Percentiles rank a stretch among this genome's conserved stretches.
Conservation (phyloP, 1,284 basidiomycete species). For the Naganishia sp. region DNA sequence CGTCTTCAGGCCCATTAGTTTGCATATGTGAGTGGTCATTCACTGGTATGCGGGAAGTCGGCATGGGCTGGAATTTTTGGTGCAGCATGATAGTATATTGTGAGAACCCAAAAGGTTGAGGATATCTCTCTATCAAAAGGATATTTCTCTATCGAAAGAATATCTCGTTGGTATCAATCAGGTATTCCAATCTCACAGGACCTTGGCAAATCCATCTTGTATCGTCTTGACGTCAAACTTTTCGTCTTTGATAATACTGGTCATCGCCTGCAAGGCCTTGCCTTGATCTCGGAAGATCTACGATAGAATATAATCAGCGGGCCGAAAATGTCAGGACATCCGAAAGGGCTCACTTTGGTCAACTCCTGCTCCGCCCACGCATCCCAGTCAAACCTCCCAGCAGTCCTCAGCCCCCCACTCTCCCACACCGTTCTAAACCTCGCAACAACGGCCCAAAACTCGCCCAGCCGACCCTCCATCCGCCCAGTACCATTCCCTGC, state of each 20-base stretch:
- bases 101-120: too few species aligned
- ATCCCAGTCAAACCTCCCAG: slow-evolving; percentile 31
- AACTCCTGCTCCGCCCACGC: slow-evolving; percentile 29
- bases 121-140: too few species aligned
- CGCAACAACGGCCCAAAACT: slow-evolving; percentile 30
- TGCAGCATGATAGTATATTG: too few species aligned
- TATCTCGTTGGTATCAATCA: too few species aligned
- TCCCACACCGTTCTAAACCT: slow-evolving; percentile 28
- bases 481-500: slow-evolving; percentile 29
- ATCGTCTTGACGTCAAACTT: slow-evolving; percentile 32
- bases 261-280: slow-evolving; percentile 29
- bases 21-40: too few species aligned
- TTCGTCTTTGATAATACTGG: slow-evolving; percentile 27
- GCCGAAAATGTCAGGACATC: neutral
- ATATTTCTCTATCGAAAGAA: too few species aligned
- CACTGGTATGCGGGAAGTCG: too few species aligned
- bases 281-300: slow-evolving; percentile 33
- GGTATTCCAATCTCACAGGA: slow-evolving; percentile 1
- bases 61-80: too few species aligned
- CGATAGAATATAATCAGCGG: neutral
- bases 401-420: slow-evolving; percentile 17
- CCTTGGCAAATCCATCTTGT: slow-evolving; percentile 27
- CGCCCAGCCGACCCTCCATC: slow-evolving; percentile 30
- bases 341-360: slow-evolving; percentile 3
- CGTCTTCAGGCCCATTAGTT: too few species aligned